Percentiles rank a stretch among this genome's conserved stretches.
Evolutionary conservation across 2,329 filamentous ascomycete genomes (phyloP).

Genomic region (Penicillium sp.): DNA sequence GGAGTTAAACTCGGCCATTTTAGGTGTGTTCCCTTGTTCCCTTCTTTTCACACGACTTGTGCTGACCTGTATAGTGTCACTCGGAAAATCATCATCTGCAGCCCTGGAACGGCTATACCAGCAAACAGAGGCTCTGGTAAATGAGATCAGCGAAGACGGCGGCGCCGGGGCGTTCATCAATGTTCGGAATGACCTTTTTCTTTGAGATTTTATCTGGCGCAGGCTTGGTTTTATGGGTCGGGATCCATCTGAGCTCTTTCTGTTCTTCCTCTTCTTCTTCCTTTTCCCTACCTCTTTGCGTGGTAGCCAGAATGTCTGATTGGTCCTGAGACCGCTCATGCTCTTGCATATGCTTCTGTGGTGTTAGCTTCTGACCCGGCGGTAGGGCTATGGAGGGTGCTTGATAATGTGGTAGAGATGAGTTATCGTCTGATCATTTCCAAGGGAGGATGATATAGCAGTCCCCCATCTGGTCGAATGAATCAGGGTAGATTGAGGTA

Average conservation of each 20-base stretch:
- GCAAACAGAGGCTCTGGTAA: conserved; percentile 80
- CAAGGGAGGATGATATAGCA: too few species aligned
- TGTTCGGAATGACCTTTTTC: conserved; percentile 50
- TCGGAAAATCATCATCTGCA: conserved; percentile 83
- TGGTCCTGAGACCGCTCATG: not conserved
- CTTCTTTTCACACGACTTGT: conserved; percentile 3
- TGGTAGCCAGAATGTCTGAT: conserved; percentile 10
- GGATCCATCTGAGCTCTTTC: not conserved
- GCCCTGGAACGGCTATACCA: conserved; percentile 80
- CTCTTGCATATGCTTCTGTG: not conserved
- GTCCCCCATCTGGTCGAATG: too few species aligned
- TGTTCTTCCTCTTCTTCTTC: not conserved
- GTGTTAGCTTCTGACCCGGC: not conserved
- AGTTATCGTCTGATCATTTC: not conserved
- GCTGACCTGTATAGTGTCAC: conserved; percentile 57
- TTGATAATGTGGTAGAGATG: not conserved
- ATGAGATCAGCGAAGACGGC: conserved; percentile 72
- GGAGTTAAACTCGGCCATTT: conserved; percentile 86
- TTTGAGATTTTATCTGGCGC: conserved; percentile 20
- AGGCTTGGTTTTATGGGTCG: conserved; percentile 1
- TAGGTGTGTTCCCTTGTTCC: conserved; percentile 56
- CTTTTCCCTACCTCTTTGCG: not conserved
- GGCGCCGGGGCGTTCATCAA: conserved; percentile 80
- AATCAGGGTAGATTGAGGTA: not conserved
- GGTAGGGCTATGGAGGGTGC: not conserved